Conservation (phyloP, 805 yeast genomes). For the Yamadazyma phyllophila region DNA sequence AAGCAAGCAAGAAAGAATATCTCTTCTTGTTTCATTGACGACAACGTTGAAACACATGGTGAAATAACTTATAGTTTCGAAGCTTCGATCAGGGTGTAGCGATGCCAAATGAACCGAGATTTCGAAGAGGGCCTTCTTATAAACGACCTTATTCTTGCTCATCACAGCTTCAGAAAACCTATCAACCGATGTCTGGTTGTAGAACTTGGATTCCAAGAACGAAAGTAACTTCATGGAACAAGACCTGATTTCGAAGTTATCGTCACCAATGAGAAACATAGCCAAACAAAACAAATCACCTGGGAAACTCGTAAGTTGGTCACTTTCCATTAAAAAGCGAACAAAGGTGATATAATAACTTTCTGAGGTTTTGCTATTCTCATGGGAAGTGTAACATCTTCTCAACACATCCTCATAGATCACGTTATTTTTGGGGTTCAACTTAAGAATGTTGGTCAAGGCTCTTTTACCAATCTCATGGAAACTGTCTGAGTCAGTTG, state of each 20-base stretch:
- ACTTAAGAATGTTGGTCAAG: conserved; percentile 58
- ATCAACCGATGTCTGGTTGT: conserved; percentile 48
- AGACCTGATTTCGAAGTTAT: conserved; percentile 61
- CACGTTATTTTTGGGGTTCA: conserved; percentile 55
- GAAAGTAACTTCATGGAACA: conserved; percentile 72
- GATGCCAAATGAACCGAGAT: conserved; percentile 71
- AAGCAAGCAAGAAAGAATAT: conserved; percentile 71
- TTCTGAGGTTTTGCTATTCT: conserved; percentile 51
- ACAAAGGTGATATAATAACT: conserved; percentile 72
- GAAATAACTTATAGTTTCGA: conserved; percentile 65
- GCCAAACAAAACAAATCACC: conserved; percentile 74
- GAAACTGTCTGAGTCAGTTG: conserved; percentile 54
- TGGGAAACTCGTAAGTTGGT: conserved; percentile 48
- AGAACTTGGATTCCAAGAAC: conserved; percentile 53
- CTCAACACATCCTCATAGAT: conserved; percentile 57
- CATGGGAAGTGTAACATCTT: conserved; percentile 66
- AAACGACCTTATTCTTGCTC: conserved; percentile 76
- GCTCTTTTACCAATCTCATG: conserved; percentile 69
- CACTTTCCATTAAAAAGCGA: conserved; percentile 54
- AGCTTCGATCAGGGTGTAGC: conserved; percentile 55
- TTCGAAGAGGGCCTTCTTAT: conserved; percentile 80
- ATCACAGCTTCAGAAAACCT: conserved; percentile 68
- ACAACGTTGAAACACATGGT: conserved; percentile 61
- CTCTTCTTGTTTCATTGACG: conserved; percentile 64
- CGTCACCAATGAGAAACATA: conserved; percentile 75